Percentiles rank a stretch among this genome's conserved stretches.
Conservation (phyloP, 73 alveolate genomes). For the Tetrahymena malaccensis region DNA sequence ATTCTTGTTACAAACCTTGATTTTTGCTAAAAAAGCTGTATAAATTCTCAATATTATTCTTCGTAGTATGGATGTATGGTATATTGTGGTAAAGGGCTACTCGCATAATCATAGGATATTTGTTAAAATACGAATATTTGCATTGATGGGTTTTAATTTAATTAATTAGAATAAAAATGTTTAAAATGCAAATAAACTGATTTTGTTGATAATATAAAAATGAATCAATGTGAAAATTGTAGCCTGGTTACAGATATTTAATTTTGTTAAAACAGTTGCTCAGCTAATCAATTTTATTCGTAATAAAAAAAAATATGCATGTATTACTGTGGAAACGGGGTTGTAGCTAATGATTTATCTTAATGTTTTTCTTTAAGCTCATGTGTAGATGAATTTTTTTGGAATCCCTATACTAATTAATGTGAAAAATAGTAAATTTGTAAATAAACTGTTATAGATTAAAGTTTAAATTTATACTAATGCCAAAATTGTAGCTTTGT, state of each 20-base stretch:
- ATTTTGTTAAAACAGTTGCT: not conserved
- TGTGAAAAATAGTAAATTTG: not conserved
- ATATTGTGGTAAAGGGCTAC: not conserved
- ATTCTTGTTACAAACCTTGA: not conserved
- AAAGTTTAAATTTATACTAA: not conserved
- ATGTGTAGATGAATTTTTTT: not conserved
- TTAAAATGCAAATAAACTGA: not conserved
- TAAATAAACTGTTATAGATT: not conserved
- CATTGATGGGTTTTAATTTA: not conserved
- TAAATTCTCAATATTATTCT: not conserved
- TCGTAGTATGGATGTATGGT: not conserved
- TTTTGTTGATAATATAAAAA: not conserved
- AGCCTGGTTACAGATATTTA: not conserved
- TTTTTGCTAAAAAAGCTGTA: not conserved
- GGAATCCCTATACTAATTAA: not conserved
- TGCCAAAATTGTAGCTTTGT: not conserved
- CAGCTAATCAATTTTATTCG: not conserved
- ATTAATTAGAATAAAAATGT: not conserved
- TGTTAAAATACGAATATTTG: not conserved
- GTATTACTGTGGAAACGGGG: not conserved
- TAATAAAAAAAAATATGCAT: not conserved
- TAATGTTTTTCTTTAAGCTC: not conserved
- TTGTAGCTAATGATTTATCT: not conserved
- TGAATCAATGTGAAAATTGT: not conserved
- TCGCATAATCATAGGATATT: not conserved